Percentiles rank a stretch among this genome's conserved stretches.
Conservation (phyloP, 108 stramenopile genomes). For the Schizochytrium sp. region DNA sequence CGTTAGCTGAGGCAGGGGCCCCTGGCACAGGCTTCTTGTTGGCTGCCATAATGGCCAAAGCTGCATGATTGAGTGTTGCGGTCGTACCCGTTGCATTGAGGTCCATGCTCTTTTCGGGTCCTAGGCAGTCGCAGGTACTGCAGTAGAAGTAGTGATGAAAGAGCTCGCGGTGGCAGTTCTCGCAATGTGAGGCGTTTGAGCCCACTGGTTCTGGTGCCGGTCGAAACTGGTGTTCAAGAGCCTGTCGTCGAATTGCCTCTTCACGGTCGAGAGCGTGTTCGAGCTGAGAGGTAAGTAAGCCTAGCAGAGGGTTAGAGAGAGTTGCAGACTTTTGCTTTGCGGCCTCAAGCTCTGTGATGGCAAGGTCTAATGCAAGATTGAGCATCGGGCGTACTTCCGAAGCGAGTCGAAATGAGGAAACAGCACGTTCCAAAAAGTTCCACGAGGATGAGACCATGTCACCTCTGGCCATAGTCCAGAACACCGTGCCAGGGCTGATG, state of each 20-base stretch:
- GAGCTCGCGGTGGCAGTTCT: slow-evolving; percentile 59
- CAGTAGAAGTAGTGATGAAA: slow-evolving; percentile 57
- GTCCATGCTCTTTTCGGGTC: slow-evolving; percentile 45
- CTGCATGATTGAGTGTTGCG: slow-evolving; percentile 21
- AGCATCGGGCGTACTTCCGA: slow-evolving; percentile 33
- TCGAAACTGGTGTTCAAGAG: slow-evolving; percentile 12
- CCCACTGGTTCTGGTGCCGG: slow-evolving; percentile 13
- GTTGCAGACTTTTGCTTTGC: slow-evolving; percentile 10
- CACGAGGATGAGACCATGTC: slow-evolving; percentile 57
- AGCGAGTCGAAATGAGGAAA: slow-evolving; percentile 49
- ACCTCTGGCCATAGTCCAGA: slow-evolving; percentile 51
- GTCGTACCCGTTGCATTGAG: slow-evolving; percentile 37
- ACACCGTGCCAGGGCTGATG: slow-evolving; percentile 44
- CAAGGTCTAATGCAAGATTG: slow-evolving; percentile 43
- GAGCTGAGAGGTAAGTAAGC: slow-evolving; percentile 34
- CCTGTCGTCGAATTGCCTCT: slow-evolving; percentile 37
- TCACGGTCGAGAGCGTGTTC: slow-evolving; percentile 39
- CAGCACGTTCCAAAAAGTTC: slow-evolving; percentile 55
- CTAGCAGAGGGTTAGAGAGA: slow-evolving; percentile 51
- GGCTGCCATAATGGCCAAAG: slow-evolving; percentile 10
- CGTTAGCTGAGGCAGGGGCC: too few species aligned
- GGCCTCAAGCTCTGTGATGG: slow-evolving; percentile 58
- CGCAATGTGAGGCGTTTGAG: slow-evolving; percentile 18
- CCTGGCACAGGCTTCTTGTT: not conserved
- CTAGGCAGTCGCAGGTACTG: slow-evolving; percentile 51